Percentiles rank a stretch among this genome's conserved stretches.
Conservation (phyloP, 2,329 filamentous ascomycete species). For the Didymellaceae sp. region DNA sequence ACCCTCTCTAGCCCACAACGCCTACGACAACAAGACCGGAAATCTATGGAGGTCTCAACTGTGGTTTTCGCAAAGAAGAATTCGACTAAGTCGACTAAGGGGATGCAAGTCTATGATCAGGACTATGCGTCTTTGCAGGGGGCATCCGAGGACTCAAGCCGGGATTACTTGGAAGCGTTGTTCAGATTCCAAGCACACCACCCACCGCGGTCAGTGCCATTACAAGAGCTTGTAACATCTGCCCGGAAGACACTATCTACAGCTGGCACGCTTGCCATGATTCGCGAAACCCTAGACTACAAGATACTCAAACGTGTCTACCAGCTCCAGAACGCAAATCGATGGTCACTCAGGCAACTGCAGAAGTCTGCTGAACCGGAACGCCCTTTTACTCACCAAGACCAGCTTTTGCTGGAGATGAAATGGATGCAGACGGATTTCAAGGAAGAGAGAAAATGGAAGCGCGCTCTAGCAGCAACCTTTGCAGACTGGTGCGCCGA, state of each 20-base stretch:
- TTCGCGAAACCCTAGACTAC: slow-evolving; percentile 86
- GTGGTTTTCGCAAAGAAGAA: slow-evolving; percentile 78
- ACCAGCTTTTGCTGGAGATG: slow-evolving; percentile 86
- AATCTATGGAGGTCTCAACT: slow-evolving; percentile 70
- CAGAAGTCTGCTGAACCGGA: slow-evolving; percentile 83
- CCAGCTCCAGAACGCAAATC: slow-evolving; percentile 85
- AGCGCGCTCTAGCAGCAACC: slow-evolving; percentile 78
- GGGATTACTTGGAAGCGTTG: slow-evolving; percentile 68
- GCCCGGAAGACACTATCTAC: slow-evolving; percentile 92
- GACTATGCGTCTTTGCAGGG: slow-evolving; percentile 55
- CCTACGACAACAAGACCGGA: slow-evolving; percentile 43
- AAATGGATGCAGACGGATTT: slow-evolving; percentile 99
- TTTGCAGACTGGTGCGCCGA: slow-evolving; percentile 84
- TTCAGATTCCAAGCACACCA: slow-evolving; percentile 65
- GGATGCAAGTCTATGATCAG: slow-evolving; percentile 43
- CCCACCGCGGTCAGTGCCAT: slow-evolving; percentile 58
- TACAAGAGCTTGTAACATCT: slow-evolving; percentile 77
- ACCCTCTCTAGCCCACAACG: slow-evolving; percentile 38
- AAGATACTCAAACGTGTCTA: slow-evolving; percentile 87
- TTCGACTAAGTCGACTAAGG: slow-evolving; percentile 33
- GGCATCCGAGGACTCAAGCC: slow-evolving; percentile 54
- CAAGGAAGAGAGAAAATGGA: slow-evolving; percentile 92
- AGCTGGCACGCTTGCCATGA: slow-evolving; percentile 79
- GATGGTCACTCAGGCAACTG: slow-evolving; percentile 90
- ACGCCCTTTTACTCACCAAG: slow-evolving; percentile 79